These are phyloP conservation scores for Astrocystis sublimbata DNA, from an alignment of 495 filamentous ascomycete genomes.

Conservation along the genomic window DNA sequence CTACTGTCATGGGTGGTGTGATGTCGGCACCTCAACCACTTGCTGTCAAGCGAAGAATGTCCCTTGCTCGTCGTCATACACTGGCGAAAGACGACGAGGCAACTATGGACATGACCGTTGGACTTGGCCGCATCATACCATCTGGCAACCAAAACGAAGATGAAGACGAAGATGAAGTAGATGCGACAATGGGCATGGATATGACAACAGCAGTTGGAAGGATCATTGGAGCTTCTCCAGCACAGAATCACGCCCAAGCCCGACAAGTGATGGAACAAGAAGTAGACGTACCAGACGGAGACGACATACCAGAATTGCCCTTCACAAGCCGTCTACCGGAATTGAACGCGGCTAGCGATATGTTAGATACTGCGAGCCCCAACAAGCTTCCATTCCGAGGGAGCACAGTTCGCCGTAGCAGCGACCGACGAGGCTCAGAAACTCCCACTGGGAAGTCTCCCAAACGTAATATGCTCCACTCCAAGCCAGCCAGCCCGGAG, in stretches of 20 bases:
- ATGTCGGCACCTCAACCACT: constrained; percentile 42
- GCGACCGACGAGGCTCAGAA: constrained; percentile 39
- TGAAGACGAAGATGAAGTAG: constrained; percentile 44
- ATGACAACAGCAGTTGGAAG: constrained; percentile 60
- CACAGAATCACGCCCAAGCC: constrained; percentile 48
- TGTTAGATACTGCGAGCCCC: constrained; percentile 63
- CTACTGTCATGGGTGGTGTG: constrained; percentile 68
- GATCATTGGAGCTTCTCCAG: constrained; percentile 46
- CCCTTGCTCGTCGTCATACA: constrained; percentile 31
- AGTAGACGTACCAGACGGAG: constrained; percentile 54
- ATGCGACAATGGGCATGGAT: constrained; percentile 59
- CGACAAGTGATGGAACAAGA: constrained; percentile 63
- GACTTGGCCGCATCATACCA: constrained; percentile 67
- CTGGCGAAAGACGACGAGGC: constrained; percentile 37
- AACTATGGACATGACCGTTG: constrained; percentile 72
- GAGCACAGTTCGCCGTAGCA: constrained; percentile 55
- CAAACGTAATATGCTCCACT: constrained; percentile 37
- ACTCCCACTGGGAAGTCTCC: constrained; percentile 41
- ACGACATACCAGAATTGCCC: constrained; percentile 53
- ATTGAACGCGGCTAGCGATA: constrained; percentile 45
- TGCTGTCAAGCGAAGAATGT: constrained; percentile 18
- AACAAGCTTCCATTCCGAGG: constrained; percentile 56
- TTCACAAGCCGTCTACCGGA: constrained; percentile 37
- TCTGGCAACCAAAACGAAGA: constrained; percentile 37
- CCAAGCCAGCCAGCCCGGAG: constrained; percentile 51